Evolutionary conservation across 352 stramenopile species (phyloP).

Genomic region (Globisporangium splendens): DNA sequence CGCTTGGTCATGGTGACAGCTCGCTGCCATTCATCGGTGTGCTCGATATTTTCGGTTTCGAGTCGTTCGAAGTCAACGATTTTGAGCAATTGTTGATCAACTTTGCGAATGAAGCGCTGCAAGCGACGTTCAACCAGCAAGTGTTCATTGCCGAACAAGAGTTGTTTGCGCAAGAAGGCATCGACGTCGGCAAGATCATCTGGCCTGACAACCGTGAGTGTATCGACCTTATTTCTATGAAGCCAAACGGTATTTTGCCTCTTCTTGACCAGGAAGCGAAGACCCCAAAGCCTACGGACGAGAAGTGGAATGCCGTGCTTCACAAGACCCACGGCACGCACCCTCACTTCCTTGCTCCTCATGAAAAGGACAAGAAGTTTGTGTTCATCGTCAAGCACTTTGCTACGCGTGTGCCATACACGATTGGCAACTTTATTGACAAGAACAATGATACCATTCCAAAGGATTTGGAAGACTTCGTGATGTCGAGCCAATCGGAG

Average conservation of each 20-base stretch:
- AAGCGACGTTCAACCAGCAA: slow-evolving; percentile 89
- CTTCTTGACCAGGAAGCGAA: slow-evolving; percentile 79
- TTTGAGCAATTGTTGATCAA: slow-evolving; percentile 91
- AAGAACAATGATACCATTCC: slow-evolving; percentile 96
- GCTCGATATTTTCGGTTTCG: slow-evolving; percentile 97
- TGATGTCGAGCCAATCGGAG: slow-evolving; percentile 71
- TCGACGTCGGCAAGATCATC: slow-evolving; percentile 78
- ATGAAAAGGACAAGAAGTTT: slow-evolving; percentile 89
- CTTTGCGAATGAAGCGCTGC: slow-evolving; percentile 87
- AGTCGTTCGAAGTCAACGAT: slow-evolving; percentile 94
- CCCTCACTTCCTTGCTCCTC: slow-evolving; percentile 67
- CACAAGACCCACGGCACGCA: slow-evolving; percentile 77
- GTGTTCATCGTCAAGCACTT: slow-evolving; percentile 97
- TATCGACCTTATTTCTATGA: slow-evolving; percentile 80
- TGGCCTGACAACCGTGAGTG: slow-evolving; percentile 85
- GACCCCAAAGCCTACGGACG: slow-evolving; percentile 75
- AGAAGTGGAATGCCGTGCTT: slow-evolving; percentile 82
- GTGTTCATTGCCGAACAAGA: slow-evolving; percentile 87
- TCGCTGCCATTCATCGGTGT: slow-evolving; percentile 89
- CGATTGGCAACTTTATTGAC: slow-evolving; percentile 94
- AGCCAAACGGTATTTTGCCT: slow-evolving; percentile 78
- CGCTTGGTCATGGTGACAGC: slow-evolving; percentile 71
- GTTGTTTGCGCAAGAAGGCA: slow-evolving; percentile 75
- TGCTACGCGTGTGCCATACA: slow-evolving; percentile 93
- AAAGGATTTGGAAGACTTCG: slow-evolving; percentile 88